phyloP scores from a whole-genome alignment of 768 basidiomycete genomes.

The Tulasnella sp. region DNA sequence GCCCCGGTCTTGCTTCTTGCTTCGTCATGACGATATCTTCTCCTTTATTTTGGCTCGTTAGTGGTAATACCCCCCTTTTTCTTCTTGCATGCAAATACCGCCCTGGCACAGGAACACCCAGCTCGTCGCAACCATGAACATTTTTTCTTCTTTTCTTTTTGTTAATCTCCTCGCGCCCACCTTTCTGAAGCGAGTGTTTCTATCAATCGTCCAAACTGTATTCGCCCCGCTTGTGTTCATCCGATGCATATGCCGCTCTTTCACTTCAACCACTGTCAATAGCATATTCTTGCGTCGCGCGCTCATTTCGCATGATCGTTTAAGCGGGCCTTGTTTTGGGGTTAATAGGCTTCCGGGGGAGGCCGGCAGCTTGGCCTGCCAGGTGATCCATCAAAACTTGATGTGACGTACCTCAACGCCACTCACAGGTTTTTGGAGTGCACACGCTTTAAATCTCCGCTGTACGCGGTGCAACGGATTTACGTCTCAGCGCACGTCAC shows the following conservation, averaged over 20 bases:
- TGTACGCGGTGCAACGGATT: neutral
- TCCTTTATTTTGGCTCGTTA: neutral
- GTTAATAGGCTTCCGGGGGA: neutral
- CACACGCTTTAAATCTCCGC: neutral
- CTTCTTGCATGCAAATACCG: neutral
- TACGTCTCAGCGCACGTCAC: neutral
- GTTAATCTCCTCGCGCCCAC: neutral
- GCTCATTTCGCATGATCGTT: neutral
- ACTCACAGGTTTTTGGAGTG: neutral
- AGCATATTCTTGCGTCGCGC: neutral
- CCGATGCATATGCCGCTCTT: neutral
- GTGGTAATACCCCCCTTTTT: neutral
- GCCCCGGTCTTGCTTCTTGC: neutral
- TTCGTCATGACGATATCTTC: neutral
- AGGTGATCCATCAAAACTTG: neutral
- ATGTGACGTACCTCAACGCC: neutral
- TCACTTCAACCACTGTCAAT: neutral
- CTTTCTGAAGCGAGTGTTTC: neutral
- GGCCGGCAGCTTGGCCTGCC: neutral
- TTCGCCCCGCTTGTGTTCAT: neutral
- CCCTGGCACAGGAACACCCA: slow-evolving; percentile 6
- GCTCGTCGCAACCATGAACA: neutral
- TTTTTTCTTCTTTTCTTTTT: neutral
- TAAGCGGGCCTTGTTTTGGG: neutral
- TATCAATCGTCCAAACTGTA: neutral